A percentile compares a stretch with the other conserved stretches of the same genome.
These are phyloP conservation scores for Chaetomium sp. DNA, from an alignment of 2,329 filamentous ascomycete species.

Conservation along the genomic window DNA sequence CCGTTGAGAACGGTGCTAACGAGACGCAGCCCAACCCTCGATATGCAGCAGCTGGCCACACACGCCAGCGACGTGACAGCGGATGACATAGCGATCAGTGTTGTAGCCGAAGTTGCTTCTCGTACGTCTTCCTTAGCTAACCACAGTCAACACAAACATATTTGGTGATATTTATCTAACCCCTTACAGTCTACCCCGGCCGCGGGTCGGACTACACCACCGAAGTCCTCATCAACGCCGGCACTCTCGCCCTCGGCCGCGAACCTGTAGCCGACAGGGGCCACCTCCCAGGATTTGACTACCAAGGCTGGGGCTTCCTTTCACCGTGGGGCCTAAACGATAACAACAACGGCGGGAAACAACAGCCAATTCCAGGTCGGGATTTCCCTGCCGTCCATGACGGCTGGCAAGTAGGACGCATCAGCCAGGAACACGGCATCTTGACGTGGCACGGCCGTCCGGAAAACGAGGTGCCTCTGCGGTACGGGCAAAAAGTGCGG, in stretches of 20 bases:
- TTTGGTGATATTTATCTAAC: background rate
- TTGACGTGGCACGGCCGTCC: constrained; percentile 50
- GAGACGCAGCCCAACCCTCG: constrained; percentile 62
- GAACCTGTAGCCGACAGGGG: constrained; percentile 58
- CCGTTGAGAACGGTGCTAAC: background rate
- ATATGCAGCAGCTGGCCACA: constrained; percentile 73
- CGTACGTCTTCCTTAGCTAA: constrained; percentile 1
- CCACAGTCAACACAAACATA: background rate
- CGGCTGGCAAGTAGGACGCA: constrained; percentile 62
- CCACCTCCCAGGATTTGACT: constrained; percentile 36
- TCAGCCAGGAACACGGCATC: constrained; percentile 76
- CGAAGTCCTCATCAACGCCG: constrained; percentile 65
- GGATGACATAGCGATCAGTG: constrained; percentile 56
- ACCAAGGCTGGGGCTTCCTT: constrained; percentile 65
- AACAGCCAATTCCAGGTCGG: constrained; percentile 31
- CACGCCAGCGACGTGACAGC: constrained; percentile 49
- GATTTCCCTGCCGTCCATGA: constrained; percentile 37
- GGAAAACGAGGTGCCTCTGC: constrained; percentile 42
- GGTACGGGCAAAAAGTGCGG: constrained; percentile 59
- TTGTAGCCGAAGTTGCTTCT: constrained; percentile 59
- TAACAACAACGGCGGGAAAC: background rate
- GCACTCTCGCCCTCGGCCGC: constrained; percentile 62
- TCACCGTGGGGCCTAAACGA: constrained; percentile 46
- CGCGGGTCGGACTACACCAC: constrained; percentile 42
- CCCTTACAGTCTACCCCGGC: constrained; percentile 47